Conservation (phyloP, 192 early-diverging fungal species). For the Ramicandelaber brevisporus region DNA sequence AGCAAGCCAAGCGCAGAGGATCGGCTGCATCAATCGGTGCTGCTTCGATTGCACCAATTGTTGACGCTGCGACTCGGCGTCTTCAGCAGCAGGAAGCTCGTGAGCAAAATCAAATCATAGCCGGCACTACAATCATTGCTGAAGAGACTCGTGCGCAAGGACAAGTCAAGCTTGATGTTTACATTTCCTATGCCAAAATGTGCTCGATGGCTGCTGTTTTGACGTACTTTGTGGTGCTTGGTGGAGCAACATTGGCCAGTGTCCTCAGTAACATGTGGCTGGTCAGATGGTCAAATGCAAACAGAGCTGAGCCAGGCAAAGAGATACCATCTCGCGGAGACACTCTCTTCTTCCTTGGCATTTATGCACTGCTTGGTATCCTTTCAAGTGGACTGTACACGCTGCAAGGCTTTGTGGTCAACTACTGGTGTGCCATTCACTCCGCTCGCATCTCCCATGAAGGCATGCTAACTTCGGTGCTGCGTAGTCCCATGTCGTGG, state of each 20-base stretch:
- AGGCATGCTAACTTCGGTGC: conserved; percentile 21
- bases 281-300: conserved; percentile 4
- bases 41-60: too few relatives aligned
- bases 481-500: conserved; percentile 40
- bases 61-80: too few relatives aligned
- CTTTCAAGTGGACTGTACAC: conserved; percentile 4
- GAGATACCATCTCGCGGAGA: conserved; percentile 1
- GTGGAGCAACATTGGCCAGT: conserved; percentile 1
- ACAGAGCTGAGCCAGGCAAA: background rate
- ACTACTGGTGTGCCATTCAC: conserved; percentile 1
- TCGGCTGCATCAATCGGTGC: too few relatives aligned
- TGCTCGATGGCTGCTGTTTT: conserved; percentile 3
- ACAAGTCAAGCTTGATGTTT: conserved; percentile 1
- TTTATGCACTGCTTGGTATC: conserved; percentile 26
- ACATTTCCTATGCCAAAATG: conserved; percentile 2
- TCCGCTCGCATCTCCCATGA: conserved; percentile 19
- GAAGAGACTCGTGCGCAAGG: too few relatives aligned
- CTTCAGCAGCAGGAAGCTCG: too few relatives aligned
- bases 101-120: too few relatives aligned
- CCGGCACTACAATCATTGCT: too few relatives aligned
- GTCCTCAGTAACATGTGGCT: conserved; percentile 5
- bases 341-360: conserved; percentile 33
- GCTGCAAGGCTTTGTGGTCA: background rate
- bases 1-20: too few relatives aligned
- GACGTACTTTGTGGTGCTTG: conserved; percentile 1